Evolutionary conservation across 805 yeast genomes (phyloP).

Genomic region (Monosporozyma yasuniensis): DNA sequence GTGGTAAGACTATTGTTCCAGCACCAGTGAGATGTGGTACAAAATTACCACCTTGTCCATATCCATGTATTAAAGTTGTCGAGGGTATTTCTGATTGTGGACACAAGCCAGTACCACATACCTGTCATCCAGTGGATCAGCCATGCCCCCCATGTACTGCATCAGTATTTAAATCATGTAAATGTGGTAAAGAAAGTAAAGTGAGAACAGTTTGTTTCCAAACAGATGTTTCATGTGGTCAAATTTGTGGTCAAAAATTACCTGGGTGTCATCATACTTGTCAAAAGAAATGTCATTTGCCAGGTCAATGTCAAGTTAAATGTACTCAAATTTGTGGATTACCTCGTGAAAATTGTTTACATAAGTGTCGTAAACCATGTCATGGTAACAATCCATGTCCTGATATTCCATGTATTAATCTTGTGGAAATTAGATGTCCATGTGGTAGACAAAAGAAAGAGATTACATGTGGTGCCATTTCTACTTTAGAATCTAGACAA

Average conservation of each 20-base stretch:
- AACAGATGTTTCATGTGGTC: slow-evolving; percentile 58
- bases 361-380: slow-evolving; percentile 53
- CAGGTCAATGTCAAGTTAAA: slow-evolving; percentile 48
- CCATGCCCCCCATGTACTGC: slow-evolving; percentile 73
- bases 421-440: slow-evolving; percentile 44
- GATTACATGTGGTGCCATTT: slow-evolving; percentile 52
- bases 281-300: slow-evolving; percentile 44
- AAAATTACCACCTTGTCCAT: slow-evolving; percentile 50
- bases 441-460: slow-evolving; percentile 50
- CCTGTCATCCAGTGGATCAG: slow-evolving; percentile 59
- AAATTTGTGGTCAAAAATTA: slow-evolving; percentile 45
- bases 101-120: slow-evolving; percentile 58
- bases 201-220: slow-evolving; percentile 65
- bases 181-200: slow-evolving; percentile 45
- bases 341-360: slow-evolving; percentile 52
- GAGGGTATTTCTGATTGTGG: slow-evolving; percentile 46
- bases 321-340: slow-evolving; percentile 57
- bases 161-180: slow-evolving; percentile 46
- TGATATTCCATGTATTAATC: slow-evolving; percentile 45
- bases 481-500: slow-evolving; percentile 22
- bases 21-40: slow-evolving; percentile 88
- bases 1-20: slow-evolving; percentile 66
- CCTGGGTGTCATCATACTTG: slow-evolving; percentile 46
- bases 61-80: slow-evolving; percentile 50
- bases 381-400: slow-evolving; percentile 51